Evolutionary conservation across 805 yeast genomes (phyloP), one percentile per base, ranked within the genome.

Genomic region (Kazachstania viticola): DNA sequence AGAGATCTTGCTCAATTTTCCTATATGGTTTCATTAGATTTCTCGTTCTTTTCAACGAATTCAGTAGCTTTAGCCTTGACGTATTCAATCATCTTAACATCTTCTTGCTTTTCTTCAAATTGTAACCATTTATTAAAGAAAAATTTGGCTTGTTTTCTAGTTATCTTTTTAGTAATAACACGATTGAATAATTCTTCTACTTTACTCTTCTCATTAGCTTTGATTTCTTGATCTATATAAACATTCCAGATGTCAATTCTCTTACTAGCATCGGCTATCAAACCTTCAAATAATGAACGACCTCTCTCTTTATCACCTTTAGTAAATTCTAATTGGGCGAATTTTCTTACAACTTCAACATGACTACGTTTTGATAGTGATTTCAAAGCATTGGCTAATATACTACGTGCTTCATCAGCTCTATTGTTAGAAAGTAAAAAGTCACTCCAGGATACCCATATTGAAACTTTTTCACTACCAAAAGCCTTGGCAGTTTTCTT

Each of bases 231-330:
- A 56, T 88, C 98, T 42, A 88, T 71, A 58, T 85, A 88, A 25
- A 88, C 94, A 49, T 81, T 87, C 97, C 97, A 88, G 39, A 88
- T 58, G 57, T 88, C 98, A 39, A 83, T 72, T 61, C 94, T 74
- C 67, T 84, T 84, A 33, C 95, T 91, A 29, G 81, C 88, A 51
- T 87, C 91, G 16, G 88, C 72, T 33, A 88, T 58, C 41, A 88
- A 69, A 37, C 96, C 97, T 62, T 88, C 97, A 49, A 88, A 83
- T 44, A 88, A 67, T 1, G 96, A 82, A 54, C 97, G 77, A 33
- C 94, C 98, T 56, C 87, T 88, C 58, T 88, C 98, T 7, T 84
- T 63, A 42, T 85, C 95, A 44, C 97, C 97, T 57, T 78, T 77
- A 34, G 65, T 45, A 56, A 78, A 88, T 58, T 88, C 97, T 34